These are phyloP conservation scores for Acer yangbiense DNA, from an alignment of 345 rosid genomes.

Conservation along the genomic window DNA sequence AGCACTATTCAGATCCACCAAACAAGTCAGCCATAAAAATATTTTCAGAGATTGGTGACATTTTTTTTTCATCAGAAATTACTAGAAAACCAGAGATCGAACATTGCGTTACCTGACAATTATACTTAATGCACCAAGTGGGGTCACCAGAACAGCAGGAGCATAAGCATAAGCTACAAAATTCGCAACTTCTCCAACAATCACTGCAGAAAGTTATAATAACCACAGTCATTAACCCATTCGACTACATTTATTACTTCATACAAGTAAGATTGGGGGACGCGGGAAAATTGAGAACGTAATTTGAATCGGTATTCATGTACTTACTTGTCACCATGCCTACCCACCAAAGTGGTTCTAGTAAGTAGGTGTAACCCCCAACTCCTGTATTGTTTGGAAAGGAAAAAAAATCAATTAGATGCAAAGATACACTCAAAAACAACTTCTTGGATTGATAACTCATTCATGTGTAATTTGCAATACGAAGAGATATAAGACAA, in stretches of 20 bases:
- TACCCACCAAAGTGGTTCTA: slow-evolving; percentile 97
- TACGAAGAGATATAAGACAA: background rate
- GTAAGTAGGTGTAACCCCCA: slow-evolving; percentile 87
- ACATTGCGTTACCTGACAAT: slow-evolving; percentile 62
- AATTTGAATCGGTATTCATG: background rate
- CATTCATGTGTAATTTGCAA: background rate
- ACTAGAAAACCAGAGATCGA: slow-evolving; percentile 2
- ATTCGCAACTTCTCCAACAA: slow-evolving; percentile 86
- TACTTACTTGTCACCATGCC: slow-evolving; percentile 87
- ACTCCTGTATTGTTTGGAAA: slow-evolving; percentile 48
- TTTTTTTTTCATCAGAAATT: slow-evolving; percentile 4
- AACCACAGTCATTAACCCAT: slow-evolving; percentile 6
- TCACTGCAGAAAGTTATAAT: slow-evolving; percentile 48
- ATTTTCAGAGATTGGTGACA: background rate
- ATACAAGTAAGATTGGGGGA: background rate
- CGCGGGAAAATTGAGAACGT: background rate
- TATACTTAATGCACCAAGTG: slow-evolving; percentile 89
- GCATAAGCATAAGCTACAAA: slow-evolving; percentile 94
- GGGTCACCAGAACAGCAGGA: slow-evolving; percentile 91
- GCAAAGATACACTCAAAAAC: background rate
- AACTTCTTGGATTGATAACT: background rate
- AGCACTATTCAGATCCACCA: slow-evolving; percentile 52
- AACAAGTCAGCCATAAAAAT: slow-evolving; percentile 14
- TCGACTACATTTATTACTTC: background rate
- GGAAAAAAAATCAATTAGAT: background rate